Base-by-base conservation (phyloP, 1,139 yeast species). In the Geotrichum reessii region DNA sequence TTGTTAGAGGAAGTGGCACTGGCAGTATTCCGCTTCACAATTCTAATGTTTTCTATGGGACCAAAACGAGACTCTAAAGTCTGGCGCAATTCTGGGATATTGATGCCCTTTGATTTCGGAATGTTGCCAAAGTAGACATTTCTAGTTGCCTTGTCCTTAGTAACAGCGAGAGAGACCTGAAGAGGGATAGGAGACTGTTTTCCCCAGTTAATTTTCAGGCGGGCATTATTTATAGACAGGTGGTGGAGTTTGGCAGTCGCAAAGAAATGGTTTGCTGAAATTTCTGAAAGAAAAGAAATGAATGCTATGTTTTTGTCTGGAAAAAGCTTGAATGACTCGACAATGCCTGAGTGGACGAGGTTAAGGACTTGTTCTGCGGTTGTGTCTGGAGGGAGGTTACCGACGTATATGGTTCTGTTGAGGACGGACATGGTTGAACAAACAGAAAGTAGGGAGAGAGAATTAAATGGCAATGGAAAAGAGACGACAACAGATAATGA, bases 271-370 rank as follows among this genome's bases (percentile, higher is more conserved):
- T 76, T 69, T 60, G 84, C 73, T 66, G 73, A 51, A 65, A 71
- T 61, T 68, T 76, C 66, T 71, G 76, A 74, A 71, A 84, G 67
- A 76, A 84, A 69, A 64, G 77, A 66, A 67, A 72, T 64, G 80
- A 81, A 63, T 66, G 78, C 69, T 70, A 77, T 63, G 68, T 67
- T 63, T 77, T 80, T 81, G 50, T 81, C 82, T 1, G 83, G 80
- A n/a, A 81, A 69, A 60, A 76, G 75, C 60, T 78, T 75, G 62
- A 77, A 85, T 60, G 83, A 84, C 74, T 93, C 99, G 60, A 93
- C 83, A 21, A 91, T 85, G 25, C 98, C 98, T 37, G 96, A 86
- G 65, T 96, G 82, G 31, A 93, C 96, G 70, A 89, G 93, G 70
- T 90, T 92, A 68, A 93, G 78, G 58, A 93, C 75, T 68, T 90